Base-by-base conservation (phyloP, 345 rosid species). In the Arabidopsis thaliana region DNA sequence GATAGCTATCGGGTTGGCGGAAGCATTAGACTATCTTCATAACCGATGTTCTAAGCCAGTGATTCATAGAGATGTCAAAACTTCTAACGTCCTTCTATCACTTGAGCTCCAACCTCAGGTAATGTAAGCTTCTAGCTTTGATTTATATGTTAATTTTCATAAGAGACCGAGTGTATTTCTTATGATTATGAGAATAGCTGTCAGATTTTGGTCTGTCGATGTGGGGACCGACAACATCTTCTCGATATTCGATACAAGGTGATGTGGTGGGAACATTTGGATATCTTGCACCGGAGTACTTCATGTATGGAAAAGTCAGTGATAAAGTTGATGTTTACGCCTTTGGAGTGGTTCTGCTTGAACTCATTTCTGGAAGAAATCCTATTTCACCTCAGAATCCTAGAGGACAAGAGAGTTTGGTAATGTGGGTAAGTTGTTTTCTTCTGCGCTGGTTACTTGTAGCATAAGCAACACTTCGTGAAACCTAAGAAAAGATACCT, bases 251-350 rank as follows among this genome's bases (percentile, higher is more conserved):
- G 4, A 89, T 84, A 37, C 83, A 83, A 82, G 76, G 65, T 8
- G 93, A 94, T 3, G 85, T 91, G n/a, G 91, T 91, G 22, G 98
- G 98, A 32, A 94, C 98, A 23, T 94, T 94, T 71, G 98, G 98
- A 40, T 94, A 91, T 73, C 91, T 94, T 28, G 98, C 98, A 24
- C 98, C 98, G 0, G 98, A 94, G 67, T 94, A 89, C 71, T 91
- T 94, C 73, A 89, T 94, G 98, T 91, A 84, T 9, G 98, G 98
- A 4, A 91, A 91, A 83, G 84, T 91, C 40, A 91, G 98, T 51
- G 87, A 91, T 79, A 91, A 88, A 87, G 79, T 91, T 28, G 97
- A 94, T 32, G 91, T 91, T 62, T 94, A 94, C 28, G 90, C 96
- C 77, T 91, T 87, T 55, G 97, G 97, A 14, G 91, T 91, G 20